Conservation (phyloP, 257 asterid species). For the Galeopsis tetrahit region DNA sequence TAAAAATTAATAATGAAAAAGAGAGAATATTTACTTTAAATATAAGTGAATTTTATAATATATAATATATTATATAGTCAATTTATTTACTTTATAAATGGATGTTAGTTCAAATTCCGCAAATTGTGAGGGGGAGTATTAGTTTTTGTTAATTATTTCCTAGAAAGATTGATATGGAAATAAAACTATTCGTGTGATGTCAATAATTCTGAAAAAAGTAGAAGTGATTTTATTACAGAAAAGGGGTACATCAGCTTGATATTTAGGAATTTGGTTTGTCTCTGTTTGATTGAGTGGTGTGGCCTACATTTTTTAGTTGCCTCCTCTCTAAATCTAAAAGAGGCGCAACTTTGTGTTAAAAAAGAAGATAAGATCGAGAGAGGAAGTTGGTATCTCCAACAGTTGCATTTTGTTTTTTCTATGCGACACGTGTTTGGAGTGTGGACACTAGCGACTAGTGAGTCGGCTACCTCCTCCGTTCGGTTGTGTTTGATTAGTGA, state of each 20-base stretch:
- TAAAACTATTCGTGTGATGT: background rate
- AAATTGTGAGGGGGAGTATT: background rate
- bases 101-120: too few relatives aligned
- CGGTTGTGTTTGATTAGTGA: too few relatives aligned
- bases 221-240: background rate
- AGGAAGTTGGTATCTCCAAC: slow-evolving; percentile 30
- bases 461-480: too few relatives aligned
- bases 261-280: background rate
- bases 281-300: slow-evolving; percentile 37
- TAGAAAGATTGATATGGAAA: background rate
- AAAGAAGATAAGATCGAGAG: slow-evolving; percentile 37
- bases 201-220: background rate
- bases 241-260: background rate
- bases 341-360: slow-evolving; percentile 1
- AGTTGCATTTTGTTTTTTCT: background rate
- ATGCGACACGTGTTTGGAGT: background rate
- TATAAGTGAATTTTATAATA: too few relatives aligned
- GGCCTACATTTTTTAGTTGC: slow-evolving; percentile 43
- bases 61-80: too few relatives aligned
- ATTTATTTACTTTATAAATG: too few relatives aligned
- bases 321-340: background rate
- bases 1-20: too few relatives aligned
- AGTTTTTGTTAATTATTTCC: background rate
- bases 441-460: background rate
- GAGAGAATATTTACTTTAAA: too few relatives aligned